Evolutionary conservation across 371 early-diverging fungal species (phyloP).

Genomic region (Lichtheimia hyalospora): DNA sequence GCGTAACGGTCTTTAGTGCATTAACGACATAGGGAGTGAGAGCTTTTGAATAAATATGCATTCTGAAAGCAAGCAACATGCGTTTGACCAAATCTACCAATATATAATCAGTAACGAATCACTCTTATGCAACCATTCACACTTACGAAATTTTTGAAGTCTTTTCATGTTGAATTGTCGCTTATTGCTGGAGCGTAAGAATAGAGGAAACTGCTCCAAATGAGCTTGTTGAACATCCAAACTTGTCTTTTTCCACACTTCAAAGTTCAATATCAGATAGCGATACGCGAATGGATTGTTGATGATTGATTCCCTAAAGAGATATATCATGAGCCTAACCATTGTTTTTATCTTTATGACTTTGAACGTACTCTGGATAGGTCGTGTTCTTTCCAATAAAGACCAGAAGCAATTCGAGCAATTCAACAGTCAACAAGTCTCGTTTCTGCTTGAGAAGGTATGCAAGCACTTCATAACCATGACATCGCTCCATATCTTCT

Average conservation of each 20-base stretch:
- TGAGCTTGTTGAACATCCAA: slow-evolving; percentile 62
- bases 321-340: too few species aligned
- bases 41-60: slow-evolving; percentile 59
- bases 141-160: slow-evolving; percentile 65
- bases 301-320: slow-evolving; percentile 57
- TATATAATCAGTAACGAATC: neutral
- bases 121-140: neutral
- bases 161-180: slow-evolving; percentile 62
- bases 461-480: slow-evolving; percentile 75
- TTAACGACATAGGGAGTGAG: slow-evolving; percentile 55
- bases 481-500: slow-evolving; percentile 73
- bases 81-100: slow-evolving; percentile 60
- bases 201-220: slow-evolving; percentile 63
- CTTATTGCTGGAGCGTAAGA: slow-evolving; percentile 59
- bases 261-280: slow-evolving; percentile 69
- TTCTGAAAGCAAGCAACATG: slow-evolving; percentile 60
- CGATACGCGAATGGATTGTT: slow-evolving; percentile 69
- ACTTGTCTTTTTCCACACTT: slow-evolving; percentile 68
- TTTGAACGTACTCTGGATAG: slow-evolving; percentile 51
- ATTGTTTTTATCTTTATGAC: neutral
- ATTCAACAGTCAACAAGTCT: slow-evolving; percentile 56
- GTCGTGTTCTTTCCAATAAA: slow-evolving; percentile 67
- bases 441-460: slow-evolving; percentile 65
- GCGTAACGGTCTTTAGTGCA: slow-evolving; percentile 57
- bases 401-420: slow-evolving; percentile 60